Evolutionary conservation across 495 filamentous ascomycete genomes (phyloP).

Genomic region (Acidomyces sp.): DNA sequence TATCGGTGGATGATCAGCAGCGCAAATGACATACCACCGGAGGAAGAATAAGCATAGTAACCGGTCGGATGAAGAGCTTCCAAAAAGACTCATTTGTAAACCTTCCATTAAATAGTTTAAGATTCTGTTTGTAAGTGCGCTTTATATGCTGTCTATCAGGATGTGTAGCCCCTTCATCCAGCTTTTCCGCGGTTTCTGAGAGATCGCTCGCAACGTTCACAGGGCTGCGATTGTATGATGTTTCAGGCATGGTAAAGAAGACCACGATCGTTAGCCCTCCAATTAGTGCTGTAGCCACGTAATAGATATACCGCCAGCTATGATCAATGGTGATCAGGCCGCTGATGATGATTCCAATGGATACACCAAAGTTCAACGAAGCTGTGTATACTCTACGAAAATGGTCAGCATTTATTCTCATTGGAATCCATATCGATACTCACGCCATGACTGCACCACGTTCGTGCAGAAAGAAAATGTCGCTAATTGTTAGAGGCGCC

Average conservation of each 20-base stretch:
- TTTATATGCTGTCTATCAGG: not conserved
- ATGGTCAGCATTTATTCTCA: not conserved
- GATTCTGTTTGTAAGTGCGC: not conserved
- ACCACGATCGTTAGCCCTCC: slow-evolving; percentile 33
- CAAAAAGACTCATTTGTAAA: not conserved
- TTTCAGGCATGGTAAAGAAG: slow-evolving; percentile 43
- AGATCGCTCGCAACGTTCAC: not conserved
- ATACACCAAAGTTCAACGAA: slow-evolving; percentile 35
- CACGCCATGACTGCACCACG: slow-evolving; percentile 34
- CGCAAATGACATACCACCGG: too few relatives aligned
- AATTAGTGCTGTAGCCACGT: slow-evolving; percentile 35
- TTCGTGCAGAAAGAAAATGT: slow-evolving; percentile 47
- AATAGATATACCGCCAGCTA: slow-evolving; percentile 40
- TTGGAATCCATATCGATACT: not conserved
- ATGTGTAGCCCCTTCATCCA: not conserved
- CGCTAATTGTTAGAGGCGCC: slow-evolving; percentile 38
- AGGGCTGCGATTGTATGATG: slow-evolving; percentile 29
- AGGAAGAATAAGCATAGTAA: not conserved
- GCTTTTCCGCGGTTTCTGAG: not conserved
- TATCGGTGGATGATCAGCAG: too few relatives aligned
- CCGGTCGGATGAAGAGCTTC: not conserved
- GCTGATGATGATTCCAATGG: slow-evolving; percentile 36
- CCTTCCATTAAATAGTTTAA: not conserved
- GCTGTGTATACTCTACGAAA: slow-evolving; percentile 32
- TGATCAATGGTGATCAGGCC: slow-evolving; percentile 39